Conservation (phyloP, 2,329 filamentous ascomycete species). For the Stromatinia cepivora region DNA sequence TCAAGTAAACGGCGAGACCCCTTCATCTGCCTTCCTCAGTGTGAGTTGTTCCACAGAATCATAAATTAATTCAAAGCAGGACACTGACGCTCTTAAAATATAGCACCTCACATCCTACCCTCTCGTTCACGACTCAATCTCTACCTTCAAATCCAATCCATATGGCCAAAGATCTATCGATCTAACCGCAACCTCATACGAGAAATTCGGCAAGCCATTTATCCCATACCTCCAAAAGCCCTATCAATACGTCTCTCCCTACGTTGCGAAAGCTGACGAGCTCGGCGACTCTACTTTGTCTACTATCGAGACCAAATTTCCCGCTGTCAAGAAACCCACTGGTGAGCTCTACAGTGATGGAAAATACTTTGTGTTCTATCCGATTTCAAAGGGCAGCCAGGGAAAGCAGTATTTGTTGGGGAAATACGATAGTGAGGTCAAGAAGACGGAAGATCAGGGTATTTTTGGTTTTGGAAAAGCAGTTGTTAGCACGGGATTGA, state of each 20-base stretch:
- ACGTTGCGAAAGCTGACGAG: conserved; percentile 77
- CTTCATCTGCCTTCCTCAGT: conserved; percentile 51
- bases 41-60: conserved; percentile 44
- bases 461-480: conserved; percentile 70
- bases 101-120: conserved; percentile 87
- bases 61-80: conserved; percentile 9
- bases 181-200: conserved; percentile 26
- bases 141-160: conserved; percentile 76
- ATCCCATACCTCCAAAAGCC: conserved; percentile 77
- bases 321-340: conserved; percentile 73
- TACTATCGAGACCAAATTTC: conserved; percentile 69
- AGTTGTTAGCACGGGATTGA: conserved; percentile 63
- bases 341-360: conserved; percentile 66
- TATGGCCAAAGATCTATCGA: conserved; percentile 79
- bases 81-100: conserved; percentile 11
- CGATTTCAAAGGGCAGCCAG: conserved; percentile 61
- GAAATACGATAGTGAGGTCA: conserved; percentile 59
- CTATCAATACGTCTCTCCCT: conserved; percentile 80
- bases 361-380: conserved; percentile 60
- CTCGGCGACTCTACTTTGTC: conserved; percentile 71
- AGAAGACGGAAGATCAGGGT: conserved; percentile 64
- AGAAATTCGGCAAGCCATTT: conserved; percentile 68
- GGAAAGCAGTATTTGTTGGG: conserved; percentile 61
- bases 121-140: conserved; percentile 74
- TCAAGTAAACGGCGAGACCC: conserved; percentile 53